Conservation (phyloP, 176 grass and related monocot genomes). For the Avena eriantha region DNA sequence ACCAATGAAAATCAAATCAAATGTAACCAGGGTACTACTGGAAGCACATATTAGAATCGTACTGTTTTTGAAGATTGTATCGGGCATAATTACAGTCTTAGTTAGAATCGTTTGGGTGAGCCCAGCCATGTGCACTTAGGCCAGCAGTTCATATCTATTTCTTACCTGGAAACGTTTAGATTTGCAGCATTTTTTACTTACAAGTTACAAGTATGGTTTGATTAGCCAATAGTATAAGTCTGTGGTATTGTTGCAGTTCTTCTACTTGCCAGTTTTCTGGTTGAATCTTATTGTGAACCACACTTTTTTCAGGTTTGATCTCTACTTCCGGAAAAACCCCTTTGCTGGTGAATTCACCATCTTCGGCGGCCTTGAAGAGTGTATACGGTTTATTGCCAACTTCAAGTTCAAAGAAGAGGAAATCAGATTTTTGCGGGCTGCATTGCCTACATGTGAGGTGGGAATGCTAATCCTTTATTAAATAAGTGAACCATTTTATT, state of each 20-base stretch:
- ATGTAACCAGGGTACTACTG: not conserved
- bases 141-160: not conserved
- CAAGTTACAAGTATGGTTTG: not conserved
- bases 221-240: not conserved
- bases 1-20: not conserved
- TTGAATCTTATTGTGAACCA: not conserved
- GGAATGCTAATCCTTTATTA: slow-evolving; percentile 8
- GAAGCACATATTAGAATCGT: not conserved
- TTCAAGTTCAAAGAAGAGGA: slow-evolving; percentile 82
- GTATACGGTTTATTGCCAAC: slow-evolving; percentile 91
- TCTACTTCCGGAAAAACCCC: slow-evolving; percentile 94
- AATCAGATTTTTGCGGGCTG: slow-evolving; percentile 71
- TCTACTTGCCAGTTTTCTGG: not conserved
- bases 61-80: not conserved
- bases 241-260: not conserved
- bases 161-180: not conserved
- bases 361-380: slow-evolving; percentile 96
- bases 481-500: slow-evolving; percentile 6
- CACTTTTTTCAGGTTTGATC: slow-evolving; percentile 77
- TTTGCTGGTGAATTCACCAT: slow-evolving; percentile 94
- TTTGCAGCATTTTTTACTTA: not conserved
- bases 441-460: slow-evolving; percentile 86
- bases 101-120: not conserved
- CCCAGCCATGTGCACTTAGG: not conserved
- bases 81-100: too few relatives aligned